A percentile compares a stretch with the other conserved stretches of the same genome.
phyloP scores from a whole-genome alignment of 768 basidiomycete species.

The Collybia mongolica region DNA sequence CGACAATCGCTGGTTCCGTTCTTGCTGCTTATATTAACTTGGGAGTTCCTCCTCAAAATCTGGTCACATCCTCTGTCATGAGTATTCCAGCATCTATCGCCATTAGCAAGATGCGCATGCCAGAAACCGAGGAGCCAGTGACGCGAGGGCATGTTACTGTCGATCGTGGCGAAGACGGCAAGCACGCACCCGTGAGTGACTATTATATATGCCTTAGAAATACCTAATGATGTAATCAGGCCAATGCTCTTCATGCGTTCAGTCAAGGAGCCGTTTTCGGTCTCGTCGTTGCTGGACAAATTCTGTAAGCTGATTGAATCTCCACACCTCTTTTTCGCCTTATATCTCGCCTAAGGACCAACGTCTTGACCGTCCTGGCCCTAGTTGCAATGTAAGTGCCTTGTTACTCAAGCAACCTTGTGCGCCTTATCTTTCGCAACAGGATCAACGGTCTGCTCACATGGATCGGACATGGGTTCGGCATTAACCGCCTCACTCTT shows the following conservation, averaged over 20 bases:
- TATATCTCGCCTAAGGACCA: constrained; percentile 46
- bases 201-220: neutral
- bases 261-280: constrained; percentile 84
- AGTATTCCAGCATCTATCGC: constrained; percentile 93
- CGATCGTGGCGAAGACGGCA: constrained; percentile 68
- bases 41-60: constrained; percentile 76
- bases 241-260: constrained; percentile 88
- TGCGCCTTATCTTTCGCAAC: constrained; percentile 18
- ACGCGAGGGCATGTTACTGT: constrained; percentile 80
- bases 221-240: constrained; percentile 25
- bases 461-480: constrained; percentile 87
- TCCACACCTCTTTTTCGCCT: neutral
- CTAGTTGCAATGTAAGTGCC: constrained; percentile 60
- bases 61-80: constrained; percentile 91
- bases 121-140: constrained; percentile 83
- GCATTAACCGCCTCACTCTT: constrained; percentile 78
- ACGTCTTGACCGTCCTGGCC: constrained; percentile 82
- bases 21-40: constrained; percentile 79
- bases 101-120: constrained; percentile 84
- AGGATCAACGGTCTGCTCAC: constrained; percentile 80
- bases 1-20: constrained; percentile 91
- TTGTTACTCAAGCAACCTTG: neutral
- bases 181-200: constrained; percentile 48
- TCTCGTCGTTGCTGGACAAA: constrained; percentile 83
- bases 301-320: constrained; percentile 50